Percentiles rank a stretch among this genome's conserved stretches.
phyloP scores from a whole-genome alignment of 176 grass and related monocot genomes.

The Juncus inflexus region DNA sequence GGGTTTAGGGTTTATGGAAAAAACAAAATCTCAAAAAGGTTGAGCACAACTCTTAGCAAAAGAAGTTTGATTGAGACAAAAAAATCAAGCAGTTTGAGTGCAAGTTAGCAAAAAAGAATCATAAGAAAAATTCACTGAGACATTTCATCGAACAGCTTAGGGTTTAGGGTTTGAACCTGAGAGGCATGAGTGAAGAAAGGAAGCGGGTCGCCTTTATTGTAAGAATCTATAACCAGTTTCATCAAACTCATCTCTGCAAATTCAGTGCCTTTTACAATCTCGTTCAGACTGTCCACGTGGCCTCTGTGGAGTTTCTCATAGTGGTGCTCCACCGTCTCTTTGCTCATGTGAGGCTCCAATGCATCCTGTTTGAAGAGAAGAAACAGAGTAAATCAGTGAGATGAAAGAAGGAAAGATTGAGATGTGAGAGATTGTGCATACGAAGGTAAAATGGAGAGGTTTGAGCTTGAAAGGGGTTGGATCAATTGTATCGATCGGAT shows the following conservation, averaged over 20 bases:
- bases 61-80: neutral
- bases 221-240: constrained; percentile 62
- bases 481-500: neutral
- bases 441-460: constrained; percentile 20
- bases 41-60: neutral
- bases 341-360: constrained; percentile 81
- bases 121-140: neutral
- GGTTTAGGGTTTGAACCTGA: constrained; percentile 33
- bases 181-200: constrained; percentile 68
- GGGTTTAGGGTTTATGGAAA: neutral
- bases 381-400: constrained; percentile 1
- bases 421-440: neutral
- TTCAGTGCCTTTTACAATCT: constrained; percentile 54
- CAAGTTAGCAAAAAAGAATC: neutral
- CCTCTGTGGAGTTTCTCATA: constrained; percentile 59
- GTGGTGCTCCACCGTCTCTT: constrained; percentile 60
- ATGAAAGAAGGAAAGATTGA: neutral
- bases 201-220: constrained; percentile 69
- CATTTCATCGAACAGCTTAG: too few relatives aligned
- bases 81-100: constrained; percentile 2
- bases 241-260: constrained; percentile 63
- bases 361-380: constrained; percentile 38
- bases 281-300: constrained; percentile 65
- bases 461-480: constrained; percentile 12
- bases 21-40: neutral